Evolutionary conservation across 148 eudicot genomes (phyloP).

Genomic region (Rhododendron vialii): DNA sequence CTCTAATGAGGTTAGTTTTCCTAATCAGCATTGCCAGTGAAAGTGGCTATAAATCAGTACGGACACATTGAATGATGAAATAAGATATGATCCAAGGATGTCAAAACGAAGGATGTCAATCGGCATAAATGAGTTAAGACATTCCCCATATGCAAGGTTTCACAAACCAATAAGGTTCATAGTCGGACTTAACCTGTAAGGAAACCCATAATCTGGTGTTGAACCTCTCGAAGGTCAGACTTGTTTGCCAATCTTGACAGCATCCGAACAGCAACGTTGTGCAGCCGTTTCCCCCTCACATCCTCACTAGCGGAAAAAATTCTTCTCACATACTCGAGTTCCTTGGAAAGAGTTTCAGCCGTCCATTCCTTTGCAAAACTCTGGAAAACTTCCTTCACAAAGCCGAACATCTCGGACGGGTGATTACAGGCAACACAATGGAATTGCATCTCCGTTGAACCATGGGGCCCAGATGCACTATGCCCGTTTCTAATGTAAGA

Average conservation of each 20-base stretch:
- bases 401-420: constrained; percentile 98
- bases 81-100: background rate
- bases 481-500: constrained; percentile 74
- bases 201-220: constrained; percentile 53
- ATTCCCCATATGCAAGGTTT: background rate
- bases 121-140: background rate
- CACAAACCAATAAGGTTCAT: background rate
- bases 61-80: background rate
- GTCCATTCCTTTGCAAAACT: constrained; percentile 75
- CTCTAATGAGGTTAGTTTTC: background rate
- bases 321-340: constrained; percentile 80
- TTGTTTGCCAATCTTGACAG: constrained; percentile 54
- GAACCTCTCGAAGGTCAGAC: constrained; percentile 51
- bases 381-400: constrained; percentile 92
- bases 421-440: constrained; percentile 92
- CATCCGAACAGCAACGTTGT: constrained; percentile 60
- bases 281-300: constrained; percentile 66
- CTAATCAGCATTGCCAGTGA: background rate
- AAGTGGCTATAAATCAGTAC: background rate
- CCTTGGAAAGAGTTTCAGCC: constrained; percentile 58
- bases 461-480: constrained; percentile 52
- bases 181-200: constrained; percentile 53
- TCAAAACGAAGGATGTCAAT: background rate
- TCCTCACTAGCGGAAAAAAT: constrained; percentile 77
- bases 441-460: constrained; percentile 81